Evolutionary conservation across 306 rosid species (phyloP).

Genomic region (Canavalia gladiata): DNA sequence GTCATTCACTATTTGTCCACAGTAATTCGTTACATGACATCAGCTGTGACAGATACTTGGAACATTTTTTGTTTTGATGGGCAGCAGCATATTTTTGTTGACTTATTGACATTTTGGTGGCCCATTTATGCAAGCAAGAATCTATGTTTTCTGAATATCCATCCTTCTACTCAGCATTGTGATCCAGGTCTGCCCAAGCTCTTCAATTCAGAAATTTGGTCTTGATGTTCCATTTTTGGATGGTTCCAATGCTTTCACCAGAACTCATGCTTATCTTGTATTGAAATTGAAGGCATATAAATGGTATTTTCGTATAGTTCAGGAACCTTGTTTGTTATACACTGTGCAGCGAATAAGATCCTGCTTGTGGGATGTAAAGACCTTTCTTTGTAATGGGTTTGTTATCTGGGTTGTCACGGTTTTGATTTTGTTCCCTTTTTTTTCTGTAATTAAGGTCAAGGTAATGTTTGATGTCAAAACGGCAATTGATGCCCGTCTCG

Average conservation of each 20-base stretch:
- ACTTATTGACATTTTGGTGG: slow-evolving; percentile 34
- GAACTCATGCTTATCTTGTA: slow-evolving; percentile 14
- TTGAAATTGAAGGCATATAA: slow-evolving; percentile 32
- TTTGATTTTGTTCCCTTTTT: slow-evolving; percentile 39
- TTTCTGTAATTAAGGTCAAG: slow-evolving; percentile 40
- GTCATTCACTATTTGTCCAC: neutral
- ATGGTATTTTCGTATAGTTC: slow-evolving; percentile 31
- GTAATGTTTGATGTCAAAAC: slow-evolving; percentile 38
- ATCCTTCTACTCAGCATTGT: slow-evolving; percentile 8
- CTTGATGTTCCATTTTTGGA: slow-evolving; percentile 21
- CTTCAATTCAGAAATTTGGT: slow-evolving; percentile 40
- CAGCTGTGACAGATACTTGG: slow-evolving; percentile 41
- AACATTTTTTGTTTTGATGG: slow-evolving; percentile 37
- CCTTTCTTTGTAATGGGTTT: slow-evolving; percentile 25
- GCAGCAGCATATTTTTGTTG: slow-evolving; percentile 11
- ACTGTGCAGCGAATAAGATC: slow-evolving; percentile 42
- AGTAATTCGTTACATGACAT: slow-evolving; percentile 35
- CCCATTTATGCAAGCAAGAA: slow-evolving; percentile 35
- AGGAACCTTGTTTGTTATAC: slow-evolving; percentile 38
- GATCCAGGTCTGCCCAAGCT: slow-evolving; percentile 26
- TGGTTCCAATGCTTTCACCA: slow-evolving; percentile 8
- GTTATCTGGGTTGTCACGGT: slow-evolving; percentile 23
- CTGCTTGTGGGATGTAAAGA: slow-evolving; percentile 41
- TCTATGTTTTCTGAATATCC: neutral
- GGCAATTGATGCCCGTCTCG: slow-evolving; percentile 8